Percentiles rank a stretch among this genome's conserved stretches.
These are phyloP conservation scores for Kwoniella dendrophila DNA, from an alignment of 768 basidiomycete species.

Conservation along the genomic window DNA sequence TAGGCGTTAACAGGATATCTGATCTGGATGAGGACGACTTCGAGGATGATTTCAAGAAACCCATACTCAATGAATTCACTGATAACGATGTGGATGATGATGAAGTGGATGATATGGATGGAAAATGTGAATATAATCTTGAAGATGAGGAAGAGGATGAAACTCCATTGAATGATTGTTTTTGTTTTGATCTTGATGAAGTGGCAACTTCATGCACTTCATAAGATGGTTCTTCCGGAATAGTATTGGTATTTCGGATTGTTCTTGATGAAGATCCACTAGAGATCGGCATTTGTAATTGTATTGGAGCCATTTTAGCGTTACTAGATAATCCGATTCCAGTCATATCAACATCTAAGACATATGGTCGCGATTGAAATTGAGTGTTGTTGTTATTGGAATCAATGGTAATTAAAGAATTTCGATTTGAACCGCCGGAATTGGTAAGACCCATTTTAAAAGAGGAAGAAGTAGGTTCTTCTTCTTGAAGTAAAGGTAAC, in stretches of 20 bases:
- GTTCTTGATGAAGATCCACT: too few relatives aligned
- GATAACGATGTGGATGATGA: neutral
- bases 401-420: neutral
- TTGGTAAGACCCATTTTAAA: too few relatives aligned
- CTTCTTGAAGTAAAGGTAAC: slow-evolving; percentile 15
- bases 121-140: neutral
- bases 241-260: too few relatives aligned
- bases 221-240: too few relatives aligned
- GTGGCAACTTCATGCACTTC: too few relatives aligned
- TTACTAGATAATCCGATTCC: too few relatives aligned
- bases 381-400: neutral
- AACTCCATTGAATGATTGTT: neutral
- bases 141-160: slow-evolving; percentile 8
- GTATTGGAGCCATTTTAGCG: too few relatives aligned
- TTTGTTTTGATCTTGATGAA: too few relatives aligned
- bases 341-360: slow-evolving; percentile 18
- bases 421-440: too few relatives aligned
- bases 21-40: slow-evolving; percentile 9
- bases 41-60: slow-evolving; percentile 1
- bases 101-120: neutral
- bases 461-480: slow-evolving; percentile 20
- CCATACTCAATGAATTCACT: neutral
- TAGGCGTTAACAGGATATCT: slow-evolving; percentile 15
- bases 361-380: slow-evolving; percentile 12
- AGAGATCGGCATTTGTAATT: too few relatives aligned